Conservation (phyloP, 1,284 basidiomycete species). For the Melampsora larici-populina region DNA sequence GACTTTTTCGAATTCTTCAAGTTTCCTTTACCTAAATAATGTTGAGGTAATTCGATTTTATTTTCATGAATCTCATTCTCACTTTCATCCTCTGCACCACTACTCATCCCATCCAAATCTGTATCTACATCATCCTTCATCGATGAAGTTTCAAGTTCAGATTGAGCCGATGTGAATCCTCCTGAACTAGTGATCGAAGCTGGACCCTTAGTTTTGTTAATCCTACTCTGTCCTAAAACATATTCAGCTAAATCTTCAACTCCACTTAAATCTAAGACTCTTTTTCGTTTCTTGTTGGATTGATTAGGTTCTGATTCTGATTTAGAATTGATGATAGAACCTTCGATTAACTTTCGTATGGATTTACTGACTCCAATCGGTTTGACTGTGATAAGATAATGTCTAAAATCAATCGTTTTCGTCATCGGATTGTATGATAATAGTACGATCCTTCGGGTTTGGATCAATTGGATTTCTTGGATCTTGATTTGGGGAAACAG, state of each 20-base stretch:
- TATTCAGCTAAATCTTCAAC: conserved; percentile 96
- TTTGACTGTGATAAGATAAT: conserved; percentile 92
- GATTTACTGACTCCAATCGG: conserved; percentile 89
- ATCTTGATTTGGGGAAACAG: conserved; percentile 81
- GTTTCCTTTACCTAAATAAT: conserved; percentile 93
- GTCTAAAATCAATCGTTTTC: conserved; percentile 85
- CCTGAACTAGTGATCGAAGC: conserved; percentile 56
- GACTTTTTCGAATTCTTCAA: conserved; percentile 84
- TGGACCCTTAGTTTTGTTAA: conserved; percentile 61
- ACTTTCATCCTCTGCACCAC: conserved; percentile 68
- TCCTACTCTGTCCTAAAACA: conserved; percentile 61
- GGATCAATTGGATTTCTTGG: conserved; percentile 70
- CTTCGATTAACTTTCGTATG: conserved; percentile 83
- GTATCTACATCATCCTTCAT: conserved; percentile 68
- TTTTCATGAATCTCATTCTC: conserved; percentile 69
- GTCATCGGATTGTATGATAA: conserved; percentile 84
- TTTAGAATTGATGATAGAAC: conserved; percentile 58
- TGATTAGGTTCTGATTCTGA: conserved; percentile 54
- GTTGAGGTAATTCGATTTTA: conserved; percentile 73
- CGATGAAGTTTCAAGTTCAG: conserved; percentile 48
- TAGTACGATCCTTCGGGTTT: conserved; percentile 84
- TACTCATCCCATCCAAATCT: conserved; percentile 58
- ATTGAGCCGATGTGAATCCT: conserved; percentile 54
- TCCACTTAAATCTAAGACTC: conserved; percentile 72
- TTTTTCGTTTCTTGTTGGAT: conserved; percentile 52